Evolutionary conservation across 768 basidiomycete species (phyloP).

Genomic region (Mycena olivaceomarginata): DNA sequence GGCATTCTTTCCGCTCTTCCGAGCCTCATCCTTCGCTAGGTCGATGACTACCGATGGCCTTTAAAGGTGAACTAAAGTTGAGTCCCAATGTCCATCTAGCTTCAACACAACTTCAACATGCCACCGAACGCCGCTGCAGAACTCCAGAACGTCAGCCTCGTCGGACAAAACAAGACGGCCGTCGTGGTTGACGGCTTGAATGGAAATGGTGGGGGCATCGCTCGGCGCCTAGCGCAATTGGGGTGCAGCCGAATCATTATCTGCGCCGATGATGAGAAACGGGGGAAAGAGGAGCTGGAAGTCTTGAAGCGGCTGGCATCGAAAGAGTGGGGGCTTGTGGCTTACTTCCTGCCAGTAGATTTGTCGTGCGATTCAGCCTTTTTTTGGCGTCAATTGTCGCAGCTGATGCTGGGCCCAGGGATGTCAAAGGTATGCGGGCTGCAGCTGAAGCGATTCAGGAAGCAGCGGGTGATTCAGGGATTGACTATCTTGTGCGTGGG

Average conservation of each 20-base stretch:
- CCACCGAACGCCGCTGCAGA: constrained; percentile 2
- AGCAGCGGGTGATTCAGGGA: neutral
- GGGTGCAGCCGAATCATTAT: constrained; percentile 19
- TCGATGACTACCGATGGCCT: too few relatives aligned
- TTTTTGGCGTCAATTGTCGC: neutral
- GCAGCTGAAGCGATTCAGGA: constrained; percentile 1
- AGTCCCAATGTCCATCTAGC: too few relatives aligned
- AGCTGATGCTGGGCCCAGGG: neutral
- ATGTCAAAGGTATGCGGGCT: constrained; percentile 18
- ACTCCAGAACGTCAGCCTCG: neutral
- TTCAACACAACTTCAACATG: neutral
- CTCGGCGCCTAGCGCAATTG: constrained; percentile 8
- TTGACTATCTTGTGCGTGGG: constrained; percentile 19
- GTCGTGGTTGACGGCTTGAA: neutral
- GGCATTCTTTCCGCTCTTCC: too few relatives aligned
- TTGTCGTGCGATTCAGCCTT: neutral
- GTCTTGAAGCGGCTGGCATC: constrained; percentile 11
- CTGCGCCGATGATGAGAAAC: neutral
- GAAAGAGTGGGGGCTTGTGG: neutral
- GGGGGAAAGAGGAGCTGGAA: neutral
- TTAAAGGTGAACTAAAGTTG: too few relatives aligned
- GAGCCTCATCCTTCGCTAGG: too few relatives aligned
- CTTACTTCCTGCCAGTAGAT: constrained; percentile 9
- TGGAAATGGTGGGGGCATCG: constrained; percentile 7
- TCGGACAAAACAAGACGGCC: constrained; percentile 27